These are phyloP conservation scores for Pichia eremophila DNA, from an alignment of 805 yeast genomes.

Conservation along the genomic window DNA sequence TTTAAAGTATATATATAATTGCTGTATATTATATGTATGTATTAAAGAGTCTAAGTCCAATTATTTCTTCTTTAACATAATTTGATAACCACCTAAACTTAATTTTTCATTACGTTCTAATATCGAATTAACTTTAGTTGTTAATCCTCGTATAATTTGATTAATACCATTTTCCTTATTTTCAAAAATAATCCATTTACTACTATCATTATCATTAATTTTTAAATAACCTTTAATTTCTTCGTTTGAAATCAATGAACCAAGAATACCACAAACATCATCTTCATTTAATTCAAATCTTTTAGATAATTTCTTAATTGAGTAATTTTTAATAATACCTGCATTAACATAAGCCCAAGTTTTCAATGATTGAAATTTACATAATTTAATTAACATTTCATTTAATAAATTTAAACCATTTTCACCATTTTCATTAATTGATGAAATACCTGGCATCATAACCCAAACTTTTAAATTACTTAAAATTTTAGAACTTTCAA, in stretches of 20 bases:
- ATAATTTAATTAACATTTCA: constrained; percentile 62
- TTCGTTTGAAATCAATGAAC: constrained; percentile 66
- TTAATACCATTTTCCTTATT: constrained; percentile 72
- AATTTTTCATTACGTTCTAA: constrained; percentile 81
- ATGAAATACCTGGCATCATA: constrained; percentile 36
- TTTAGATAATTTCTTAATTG: constrained; percentile 53
- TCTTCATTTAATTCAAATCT: constrained; percentile 55
- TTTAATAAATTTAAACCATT: constrained; percentile 53
- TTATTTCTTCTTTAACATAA: constrained; percentile 11
- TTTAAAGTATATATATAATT: no score
- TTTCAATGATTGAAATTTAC: constrained; percentile 85
- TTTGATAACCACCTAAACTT: constrained; percentile 64
- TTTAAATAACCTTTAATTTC: constrained; percentile 73
- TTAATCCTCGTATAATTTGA: constrained; percentile 75
- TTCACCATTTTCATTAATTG: constrained; percentile 26
- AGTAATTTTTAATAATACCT: constrained; percentile 62
- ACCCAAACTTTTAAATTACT: constrained; percentile 77
- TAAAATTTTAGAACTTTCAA: constrained; percentile 60
- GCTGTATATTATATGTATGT: no score
- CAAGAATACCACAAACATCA: constrained; percentile 52
- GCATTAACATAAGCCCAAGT: constrained; percentile 87
- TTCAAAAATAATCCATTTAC: constrained; percentile 66
- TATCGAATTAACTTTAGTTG: constrained; percentile 69
- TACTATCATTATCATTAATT: constrained; percentile 46
- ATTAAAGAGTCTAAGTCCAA: no score